Evolutionary conservation across 1,284 basidiomycete genomes (phyloP), one percentile per base, ranked within the genome.

Genomic region (Malassezia arunalokei): DNA sequence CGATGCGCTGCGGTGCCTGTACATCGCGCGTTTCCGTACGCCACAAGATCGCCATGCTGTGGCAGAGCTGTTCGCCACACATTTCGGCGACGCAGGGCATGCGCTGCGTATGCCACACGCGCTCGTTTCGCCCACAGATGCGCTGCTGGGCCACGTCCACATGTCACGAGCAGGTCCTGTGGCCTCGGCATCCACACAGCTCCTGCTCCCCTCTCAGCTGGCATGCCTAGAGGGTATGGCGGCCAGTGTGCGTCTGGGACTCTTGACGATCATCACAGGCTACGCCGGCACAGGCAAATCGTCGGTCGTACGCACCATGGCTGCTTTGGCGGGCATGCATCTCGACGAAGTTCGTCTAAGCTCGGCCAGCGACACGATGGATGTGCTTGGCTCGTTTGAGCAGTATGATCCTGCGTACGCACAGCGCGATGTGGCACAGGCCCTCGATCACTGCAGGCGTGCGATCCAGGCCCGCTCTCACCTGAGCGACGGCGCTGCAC

Each of bases 301-400:
- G 6, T 79, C 79, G 33, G 70, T 89, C 35, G 79, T 92, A 24
- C 79, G 83, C 43, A 76, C 79, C 8, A 74, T 94, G 42, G 88
- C 92, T 17, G 76, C 81, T 44, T 75, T 83, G 30, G 80, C 80
- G 33, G 90, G 91, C 15, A 79, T 80, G 43, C 53, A 71, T 14
- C 77, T 96, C 0, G 79, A 80, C 40, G 85, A 88, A 70, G 79
- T 96, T 43, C 79, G 82, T 20, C 78, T 96, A 73, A 92, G 86
- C 72, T 83, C 81, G 43, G 84, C 87, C 6, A 89, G 87, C 14
- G 94, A 99, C 71, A 88, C 90, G 1, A 84, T 84, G 68, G 94
- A 99, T 74, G 83, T 99, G 33, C 76, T 98, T 37, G 94, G 94
- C 43, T 85, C 87, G 62, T 98, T 96, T 67, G 94, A 99, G 75